phyloP scores from a whole-genome alignment of 140 eudicot genomes.

The Stevia rebaudiana region DNA sequence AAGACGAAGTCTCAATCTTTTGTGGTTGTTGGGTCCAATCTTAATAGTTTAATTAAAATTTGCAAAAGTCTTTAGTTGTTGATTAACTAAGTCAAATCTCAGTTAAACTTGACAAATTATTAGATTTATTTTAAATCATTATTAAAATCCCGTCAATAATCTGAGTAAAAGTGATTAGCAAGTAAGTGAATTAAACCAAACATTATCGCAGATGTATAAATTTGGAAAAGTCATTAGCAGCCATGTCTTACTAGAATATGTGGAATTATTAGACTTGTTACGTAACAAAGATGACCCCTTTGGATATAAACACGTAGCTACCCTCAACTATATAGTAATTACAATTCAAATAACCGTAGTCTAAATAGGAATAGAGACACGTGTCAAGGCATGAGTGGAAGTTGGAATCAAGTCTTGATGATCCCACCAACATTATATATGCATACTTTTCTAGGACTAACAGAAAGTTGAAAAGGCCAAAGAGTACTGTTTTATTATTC shows the following conservation, averaged over 20 bases:
- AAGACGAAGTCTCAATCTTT: neutral
- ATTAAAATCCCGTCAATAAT: neutral
- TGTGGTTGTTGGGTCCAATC: slow-evolving; percentile 38
- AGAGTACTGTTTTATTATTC: neutral
- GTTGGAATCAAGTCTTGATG: slow-evolving; percentile 12
- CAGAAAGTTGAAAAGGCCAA: slow-evolving; percentile 4
- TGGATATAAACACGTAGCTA: too few relatives aligned
- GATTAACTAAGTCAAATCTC: neutral
- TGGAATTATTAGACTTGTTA: too few relatives aligned
- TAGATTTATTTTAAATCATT: neutral
- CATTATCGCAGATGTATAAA: slow-evolving; percentile 5
- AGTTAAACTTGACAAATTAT: neutral
- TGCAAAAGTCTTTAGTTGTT: neutral
- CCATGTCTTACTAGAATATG: slow-evolving; percentile 11
- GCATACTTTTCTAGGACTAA: slow-evolving; percentile 14
- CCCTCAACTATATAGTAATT: too few relatives aligned
- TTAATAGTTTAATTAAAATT: neutral
- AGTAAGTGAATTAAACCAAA: neutral
- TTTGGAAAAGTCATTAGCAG: slow-evolving; percentile 21
- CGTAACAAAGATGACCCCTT: too few relatives aligned
- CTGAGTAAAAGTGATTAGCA: neutral
- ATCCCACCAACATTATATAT: slow-evolving; percentile 20
- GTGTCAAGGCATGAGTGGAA: slow-evolving; percentile 13
- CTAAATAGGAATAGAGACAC: slow-evolving; percentile 9
- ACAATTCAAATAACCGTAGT: too few relatives aligned